Conservation (phyloP, 2,329 filamentous ascomycete species). For the Beauveria rudraprayagi region DNA sequence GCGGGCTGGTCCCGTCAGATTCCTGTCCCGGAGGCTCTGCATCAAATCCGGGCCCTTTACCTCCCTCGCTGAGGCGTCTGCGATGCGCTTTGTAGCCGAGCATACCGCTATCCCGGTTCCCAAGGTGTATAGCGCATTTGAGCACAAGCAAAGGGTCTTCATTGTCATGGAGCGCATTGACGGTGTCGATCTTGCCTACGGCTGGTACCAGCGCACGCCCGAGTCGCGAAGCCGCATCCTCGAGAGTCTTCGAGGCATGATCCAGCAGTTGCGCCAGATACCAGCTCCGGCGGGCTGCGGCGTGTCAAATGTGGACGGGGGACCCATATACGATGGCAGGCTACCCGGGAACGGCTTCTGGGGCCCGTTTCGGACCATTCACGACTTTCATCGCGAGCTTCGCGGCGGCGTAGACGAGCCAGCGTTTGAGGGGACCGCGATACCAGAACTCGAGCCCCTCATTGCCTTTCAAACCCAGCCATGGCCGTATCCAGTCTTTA, state of each 20-base stretch:
- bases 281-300: neutral
- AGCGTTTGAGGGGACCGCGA: neutral
- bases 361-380: neutral
- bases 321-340: neutral
- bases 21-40: neutral
- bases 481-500: slow-evolving; percentile 25
- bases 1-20: neutral
- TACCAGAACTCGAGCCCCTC: slow-evolving; percentile 10
- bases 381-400: neutral
- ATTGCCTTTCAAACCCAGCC: slow-evolving; percentile 12
- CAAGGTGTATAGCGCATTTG: neutral
- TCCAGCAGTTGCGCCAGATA: neutral
- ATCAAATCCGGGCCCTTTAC: neutral
- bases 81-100: neutral
- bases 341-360: neutral
- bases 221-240: neutral
- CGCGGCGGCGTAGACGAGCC: neutral
- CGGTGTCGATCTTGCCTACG: neutral
- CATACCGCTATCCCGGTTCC: neutral
- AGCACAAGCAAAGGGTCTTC: neutral
- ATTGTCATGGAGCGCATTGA: neutral
- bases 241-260: neutral
- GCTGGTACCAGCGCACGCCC: neutral
- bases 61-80: neutral
- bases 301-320: neutral